phyloP scores from a whole-genome alignment of 768 basidiomycete species.

The Suillus paluster region DNA sequence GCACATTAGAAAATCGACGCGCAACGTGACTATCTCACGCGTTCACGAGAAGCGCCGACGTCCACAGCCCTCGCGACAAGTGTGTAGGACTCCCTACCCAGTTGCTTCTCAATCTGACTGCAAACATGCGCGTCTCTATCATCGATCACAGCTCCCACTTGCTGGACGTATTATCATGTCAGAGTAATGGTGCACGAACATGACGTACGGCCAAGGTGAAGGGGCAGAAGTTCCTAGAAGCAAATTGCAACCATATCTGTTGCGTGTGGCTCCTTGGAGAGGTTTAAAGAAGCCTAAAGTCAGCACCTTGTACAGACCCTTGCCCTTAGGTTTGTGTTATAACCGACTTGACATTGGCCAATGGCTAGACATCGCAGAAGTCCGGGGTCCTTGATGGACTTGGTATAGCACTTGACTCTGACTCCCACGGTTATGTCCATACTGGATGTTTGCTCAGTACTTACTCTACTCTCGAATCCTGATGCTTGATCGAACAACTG shows the following conservation, averaged over 20 bases:
- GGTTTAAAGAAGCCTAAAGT: too few species aligned
- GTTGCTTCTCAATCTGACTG: constrained; percentile 71
- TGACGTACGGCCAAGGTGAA: constrained; percentile 78
- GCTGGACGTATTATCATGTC: constrained; percentile 3
- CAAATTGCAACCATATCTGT: constrained; percentile 91
- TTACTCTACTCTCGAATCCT: too few species aligned
- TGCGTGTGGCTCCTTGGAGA: too few species aligned
- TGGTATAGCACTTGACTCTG: too few species aligned
- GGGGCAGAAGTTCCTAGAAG: constrained; percentile 90
- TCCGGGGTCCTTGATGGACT: too few species aligned
- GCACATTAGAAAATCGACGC: constrained; percentile 62
- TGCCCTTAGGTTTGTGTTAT: too few species aligned
- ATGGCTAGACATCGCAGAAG: too few species aligned
- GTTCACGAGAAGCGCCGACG: constrained; percentile 87
- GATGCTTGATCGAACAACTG: too few species aligned
- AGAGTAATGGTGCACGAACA: constrained; percentile 7
- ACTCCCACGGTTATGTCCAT: too few species aligned
- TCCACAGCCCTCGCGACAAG: constrained; percentile 82
- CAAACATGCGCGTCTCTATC: constrained; percentile 73
- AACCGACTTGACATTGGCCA: too few species aligned
- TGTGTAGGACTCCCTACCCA: constrained; percentile 74
- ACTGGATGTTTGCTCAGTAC: too few species aligned
- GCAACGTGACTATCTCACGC: constrained; percentile 72
- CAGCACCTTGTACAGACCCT: too few species aligned
- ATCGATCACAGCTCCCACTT: constrained; percentile 75